Conservation (phyloP, 371 early-diverging fungal genomes). For the Mucor sp. region DNA sequence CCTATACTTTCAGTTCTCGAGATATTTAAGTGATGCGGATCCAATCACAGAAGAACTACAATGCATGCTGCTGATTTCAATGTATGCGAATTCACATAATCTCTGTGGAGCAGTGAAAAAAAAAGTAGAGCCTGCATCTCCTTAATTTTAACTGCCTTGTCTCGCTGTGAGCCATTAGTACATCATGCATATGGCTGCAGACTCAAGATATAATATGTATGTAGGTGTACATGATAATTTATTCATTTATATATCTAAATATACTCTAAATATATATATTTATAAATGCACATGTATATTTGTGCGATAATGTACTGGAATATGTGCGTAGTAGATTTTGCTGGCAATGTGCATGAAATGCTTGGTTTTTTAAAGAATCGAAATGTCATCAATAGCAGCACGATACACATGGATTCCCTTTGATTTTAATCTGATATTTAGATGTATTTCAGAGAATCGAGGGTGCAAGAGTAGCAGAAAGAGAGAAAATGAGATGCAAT, state of each 20-base stretch:
- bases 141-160: not conserved
- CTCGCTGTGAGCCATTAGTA: constrained; percentile 5
- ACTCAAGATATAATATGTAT: constrained; percentile 60
- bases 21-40: not conserved
- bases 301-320: not conserved
- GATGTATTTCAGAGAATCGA: not conserved
- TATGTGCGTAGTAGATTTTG: not conserved
- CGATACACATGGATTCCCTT: not conserved
- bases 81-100: constrained; percentile 5
- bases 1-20: too few species aligned
- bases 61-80: constrained; percentile 10
- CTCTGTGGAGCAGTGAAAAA: not conserved
- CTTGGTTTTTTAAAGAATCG: not conserved
- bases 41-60: constrained; percentile 13
- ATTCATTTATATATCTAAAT: constrained; percentile 1
- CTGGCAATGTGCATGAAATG: not conserved
- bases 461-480: not conserved
- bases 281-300: not conserved
- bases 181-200: constrained; percentile 71
- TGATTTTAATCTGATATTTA: not conserved
- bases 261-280: not conserved
- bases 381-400: too few species aligned
- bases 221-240: constrained; percentile 40
- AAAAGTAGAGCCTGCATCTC: not conserved
- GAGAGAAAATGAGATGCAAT: constrained; percentile 6